These are phyloP conservation scores for Pleurotus citrinopileatus DNA, from an alignment of 768 basidiomycete genomes.

Conservation along the genomic window DNA sequence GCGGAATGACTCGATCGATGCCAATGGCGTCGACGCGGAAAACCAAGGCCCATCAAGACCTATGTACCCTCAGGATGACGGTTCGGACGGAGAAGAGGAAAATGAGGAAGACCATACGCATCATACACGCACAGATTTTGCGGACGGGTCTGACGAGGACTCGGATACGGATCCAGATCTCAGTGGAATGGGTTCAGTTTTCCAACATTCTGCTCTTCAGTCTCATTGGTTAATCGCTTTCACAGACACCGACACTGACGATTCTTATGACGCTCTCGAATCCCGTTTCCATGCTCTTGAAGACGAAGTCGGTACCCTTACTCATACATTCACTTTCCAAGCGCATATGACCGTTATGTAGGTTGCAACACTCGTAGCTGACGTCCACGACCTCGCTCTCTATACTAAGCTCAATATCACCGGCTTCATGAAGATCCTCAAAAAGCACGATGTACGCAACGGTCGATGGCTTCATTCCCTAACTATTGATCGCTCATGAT, in stretches of 20 bases:
- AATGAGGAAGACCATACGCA: conserved; percentile 7
- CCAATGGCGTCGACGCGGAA: not conserved
- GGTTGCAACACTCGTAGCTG: conserved; percentile 88
- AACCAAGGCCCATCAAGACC: conserved; percentile 7
- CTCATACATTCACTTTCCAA: not conserved
- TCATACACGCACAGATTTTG: too few species aligned
- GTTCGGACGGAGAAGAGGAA: conserved; percentile 5
- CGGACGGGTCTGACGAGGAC: conserved; percentile 72
- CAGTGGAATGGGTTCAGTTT: not conserved
- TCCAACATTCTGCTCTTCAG: too few species aligned
- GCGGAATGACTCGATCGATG: not conserved
- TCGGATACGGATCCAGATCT: conserved; percentile 35
- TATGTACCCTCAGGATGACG: conserved; percentile 6
- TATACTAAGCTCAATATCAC: conserved; percentile 98
- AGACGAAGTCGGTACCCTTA: conserved; percentile 59
- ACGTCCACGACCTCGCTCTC: conserved; percentile 86
- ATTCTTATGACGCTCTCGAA: conserved; percentile 75
- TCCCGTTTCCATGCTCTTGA: conserved; percentile 85
- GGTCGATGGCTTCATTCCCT: not conserved
- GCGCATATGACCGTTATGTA: not conserved
- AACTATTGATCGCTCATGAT: conserved; percentile 8
- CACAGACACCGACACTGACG: conserved; percentile 32
- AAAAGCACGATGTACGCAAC: conserved; percentile 89
- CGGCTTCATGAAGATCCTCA: conserved; percentile 97
- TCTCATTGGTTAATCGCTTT: not conserved